Conservation (phyloP, 192 early-diverging fungal species). For the Entomortierella parvispora region DNA sequence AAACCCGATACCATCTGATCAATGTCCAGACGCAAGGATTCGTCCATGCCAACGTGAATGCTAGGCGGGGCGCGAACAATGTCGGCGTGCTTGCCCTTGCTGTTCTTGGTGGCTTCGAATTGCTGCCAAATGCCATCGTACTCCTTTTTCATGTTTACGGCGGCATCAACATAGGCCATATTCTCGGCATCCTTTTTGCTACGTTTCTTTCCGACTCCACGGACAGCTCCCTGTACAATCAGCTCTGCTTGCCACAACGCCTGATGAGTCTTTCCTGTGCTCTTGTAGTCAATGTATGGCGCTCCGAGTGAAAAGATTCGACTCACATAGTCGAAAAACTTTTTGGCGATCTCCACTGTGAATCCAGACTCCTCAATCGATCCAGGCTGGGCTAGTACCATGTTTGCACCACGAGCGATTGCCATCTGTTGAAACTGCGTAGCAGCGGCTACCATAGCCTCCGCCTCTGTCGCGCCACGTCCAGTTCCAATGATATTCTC, state of each 20-base stretch:
- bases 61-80: conserved; percentile 36
- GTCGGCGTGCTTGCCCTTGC: conserved; percentile 43
- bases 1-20: conserved; percentile 33
- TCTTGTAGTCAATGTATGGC: conserved; percentile 45
- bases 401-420: conserved; percentile 34
- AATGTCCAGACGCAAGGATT: conserved; percentile 31
- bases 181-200: conserved; percentile 55
- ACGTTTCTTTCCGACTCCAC: conserved; percentile 46
- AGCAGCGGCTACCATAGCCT: conserved; percentile 50
- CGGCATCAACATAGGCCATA: conserved; percentile 48
- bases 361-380: conserved; percentile 37
- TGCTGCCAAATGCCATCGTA: conserved; percentile 46
- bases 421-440: conserved; percentile 55
- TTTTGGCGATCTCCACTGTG: conserved; percentile 43
- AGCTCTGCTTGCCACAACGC: conserved; percentile 52
- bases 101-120: conserved; percentile 48
- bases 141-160: conserved; percentile 53
- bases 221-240: conserved; percentile 36
- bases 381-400: conserved; percentile 33
- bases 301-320: conserved; percentile 41
- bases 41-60: conserved; percentile 51
- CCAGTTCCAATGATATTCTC: conserved; percentile 52
- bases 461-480: conserved; percentile 31
- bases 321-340: conserved; percentile 55
- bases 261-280: conserved; percentile 45